Conservation (phyloP, 805 yeast species). For the Debaryomyces tyrocola region DNA sequence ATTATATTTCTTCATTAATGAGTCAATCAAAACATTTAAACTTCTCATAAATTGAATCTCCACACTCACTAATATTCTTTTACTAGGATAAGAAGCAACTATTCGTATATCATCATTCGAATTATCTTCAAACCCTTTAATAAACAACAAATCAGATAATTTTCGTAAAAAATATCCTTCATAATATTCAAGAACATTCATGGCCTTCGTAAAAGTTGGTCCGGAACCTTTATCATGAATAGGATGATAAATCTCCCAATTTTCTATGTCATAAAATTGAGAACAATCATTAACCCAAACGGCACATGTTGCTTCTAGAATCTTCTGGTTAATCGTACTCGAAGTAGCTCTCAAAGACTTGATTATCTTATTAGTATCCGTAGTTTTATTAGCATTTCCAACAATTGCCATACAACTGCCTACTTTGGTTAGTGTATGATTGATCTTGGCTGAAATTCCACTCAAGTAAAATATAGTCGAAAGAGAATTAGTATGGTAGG, state of each 20-base stretch:
- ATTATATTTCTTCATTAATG: conserved; percentile 39
- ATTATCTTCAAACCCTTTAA: conserved; percentile 12
- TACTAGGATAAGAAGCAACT: conserved; percentile 38
- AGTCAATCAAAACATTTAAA: conserved; percentile 39
- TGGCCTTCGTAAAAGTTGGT: conserved; percentile 30
- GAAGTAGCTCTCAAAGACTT: conserved; percentile 35
- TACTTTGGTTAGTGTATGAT: conserved; percentile 26
- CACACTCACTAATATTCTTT: conserved; percentile 38
- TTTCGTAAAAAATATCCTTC: conserved; percentile 33
- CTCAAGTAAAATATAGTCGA: conserved; percentile 39
- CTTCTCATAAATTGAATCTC: conserved; percentile 48
- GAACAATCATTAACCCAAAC: conserved; percentile 47
- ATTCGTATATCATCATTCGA: conserved; percentile 26
- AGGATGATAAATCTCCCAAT: conserved; percentile 32
- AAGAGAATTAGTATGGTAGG: conserved; percentile 40
- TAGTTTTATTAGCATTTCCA: conserved; percentile 31
- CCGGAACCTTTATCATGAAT: conserved; percentile 10
- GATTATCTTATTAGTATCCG: conserved; percentile 37
- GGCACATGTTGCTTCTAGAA: conserved; percentile 42
- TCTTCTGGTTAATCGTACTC: conserved; percentile 33
- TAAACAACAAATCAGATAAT: conserved; percentile 26
- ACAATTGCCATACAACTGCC: conserved; percentile 32
- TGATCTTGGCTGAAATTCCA: conserved; percentile 25
- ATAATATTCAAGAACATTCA: conserved; percentile 36
- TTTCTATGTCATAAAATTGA: conserved; percentile 44